phyloP scores from a whole-genome alignment of 495 filamentous ascomycete species.

The Tuber umbilicatum region DNA sequence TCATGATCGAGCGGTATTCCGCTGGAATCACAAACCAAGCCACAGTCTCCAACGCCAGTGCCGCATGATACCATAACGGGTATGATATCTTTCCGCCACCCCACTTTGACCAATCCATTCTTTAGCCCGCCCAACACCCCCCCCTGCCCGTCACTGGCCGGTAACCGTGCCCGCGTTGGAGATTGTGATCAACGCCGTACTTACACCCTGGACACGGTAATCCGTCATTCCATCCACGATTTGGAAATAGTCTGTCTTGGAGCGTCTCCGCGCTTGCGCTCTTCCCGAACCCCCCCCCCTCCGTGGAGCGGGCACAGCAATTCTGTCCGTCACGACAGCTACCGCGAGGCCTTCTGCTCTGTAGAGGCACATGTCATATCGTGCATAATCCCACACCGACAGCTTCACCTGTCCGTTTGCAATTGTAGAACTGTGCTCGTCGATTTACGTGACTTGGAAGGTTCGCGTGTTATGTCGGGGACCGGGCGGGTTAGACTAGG shows the following conservation, averaged over 20 bases:
- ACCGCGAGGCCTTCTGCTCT: constrained; percentile 55
- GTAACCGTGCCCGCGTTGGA: too few relatives aligned
- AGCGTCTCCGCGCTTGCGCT: constrained; percentile 69
- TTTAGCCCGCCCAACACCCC: too few relatives aligned
- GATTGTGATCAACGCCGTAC: too few relatives aligned
- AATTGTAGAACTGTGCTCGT: constrained; percentile 64
- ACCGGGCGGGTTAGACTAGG: too few relatives aligned
- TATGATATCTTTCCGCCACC: too few relatives aligned
- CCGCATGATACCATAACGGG: too few relatives aligned
- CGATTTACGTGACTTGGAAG: too few relatives aligned
- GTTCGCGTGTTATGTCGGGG: too few relatives aligned
- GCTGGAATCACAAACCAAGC: background rate
- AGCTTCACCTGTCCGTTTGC: constrained; percentile 53
- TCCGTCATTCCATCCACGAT: constrained; percentile 52
- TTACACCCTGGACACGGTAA: constrained; percentile 56
- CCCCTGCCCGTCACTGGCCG: too few relatives aligned
- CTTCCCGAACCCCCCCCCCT: constrained; percentile 56
- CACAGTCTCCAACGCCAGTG: too few relatives aligned
- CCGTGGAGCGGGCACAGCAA: constrained; percentile 51
- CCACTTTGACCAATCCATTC: too few relatives aligned
- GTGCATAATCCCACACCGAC: constrained; percentile 59
- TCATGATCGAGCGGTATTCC: constrained; percentile 26
- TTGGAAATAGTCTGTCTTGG: constrained; percentile 63
- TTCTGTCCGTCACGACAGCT: constrained; percentile 50
- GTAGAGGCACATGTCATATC: constrained; percentile 55